Evolutionary conservation across 352 stramenopile genomes (phyloP), one percentile per base, ranked within the genome.

Genomic region (Phytophthora rubi): DNA sequence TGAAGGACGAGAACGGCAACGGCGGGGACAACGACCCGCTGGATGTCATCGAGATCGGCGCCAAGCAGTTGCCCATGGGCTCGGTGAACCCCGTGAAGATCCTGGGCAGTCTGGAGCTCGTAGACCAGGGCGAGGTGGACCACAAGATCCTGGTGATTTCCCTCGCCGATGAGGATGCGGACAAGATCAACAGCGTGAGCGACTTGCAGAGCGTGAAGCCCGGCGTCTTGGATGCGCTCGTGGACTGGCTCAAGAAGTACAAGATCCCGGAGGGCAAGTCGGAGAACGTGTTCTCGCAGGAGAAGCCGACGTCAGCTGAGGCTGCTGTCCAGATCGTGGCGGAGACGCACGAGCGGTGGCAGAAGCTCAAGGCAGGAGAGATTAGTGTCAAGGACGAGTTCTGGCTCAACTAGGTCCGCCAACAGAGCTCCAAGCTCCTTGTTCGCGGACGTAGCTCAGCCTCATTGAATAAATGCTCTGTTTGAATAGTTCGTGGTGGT

Each of bases 91-190:
- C 89, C n/a, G 98, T 99, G 49, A 98, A 98, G 73, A 93, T 99
- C 26, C 86, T 99, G n/a, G 97, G 97, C 47, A 97, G 95, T 28
- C 72, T 99, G 1, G 96, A 98, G 74, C 86, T 99, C 10, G 98
- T 99, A 57, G 98, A 99, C 73, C 94, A 99, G 77, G 97, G 96
- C 52, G 98, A 99, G 75, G 98, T 98, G 18, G 98, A 99, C 74
- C 97, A 99, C 82, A 99, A 99, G 80, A 98, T 99, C 70, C 83
- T 99, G 48, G 98, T 89, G 42, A 88, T 99, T 65, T 89, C 97
- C 28, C 62, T 95, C 12, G 75, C 76, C 13, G 97, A 99, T 83
- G 83, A 87, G 9, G 82, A 98, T 65, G 85, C 92, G 0, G 64
- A 72, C 53, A 76, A 73, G 35, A 98, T 99, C 57, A 83, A 96